Conservation (phyloP, 1,284 basidiomycete genomes). For the Cutaneotrichosporon sp. region DNA sequence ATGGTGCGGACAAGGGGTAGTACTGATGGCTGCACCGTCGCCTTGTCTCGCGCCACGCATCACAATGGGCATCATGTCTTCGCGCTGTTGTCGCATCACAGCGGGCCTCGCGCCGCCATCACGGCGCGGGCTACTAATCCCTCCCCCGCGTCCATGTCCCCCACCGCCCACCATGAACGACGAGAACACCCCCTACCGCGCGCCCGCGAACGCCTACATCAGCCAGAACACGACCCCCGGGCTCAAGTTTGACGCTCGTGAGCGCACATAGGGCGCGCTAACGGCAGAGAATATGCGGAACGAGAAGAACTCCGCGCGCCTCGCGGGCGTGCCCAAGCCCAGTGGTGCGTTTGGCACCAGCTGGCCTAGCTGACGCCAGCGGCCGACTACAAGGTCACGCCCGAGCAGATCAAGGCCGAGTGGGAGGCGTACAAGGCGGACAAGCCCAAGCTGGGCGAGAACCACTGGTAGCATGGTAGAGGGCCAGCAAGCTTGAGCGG, state of each 20-base stretch:
- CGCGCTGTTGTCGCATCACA: too few relatives aligned
- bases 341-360: background rate
- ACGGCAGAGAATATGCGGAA: background rate
- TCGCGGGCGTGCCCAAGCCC: background rate
- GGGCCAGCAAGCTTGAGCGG: too few relatives aligned
- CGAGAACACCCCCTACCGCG: background rate
- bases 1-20: too few relatives aligned
- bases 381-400: background rate
- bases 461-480: too few relatives aligned
- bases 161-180: background rate
- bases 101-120: too few relatives aligned
- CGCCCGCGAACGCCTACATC: background rate
- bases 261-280: background rate
- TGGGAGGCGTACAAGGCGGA: background rate
- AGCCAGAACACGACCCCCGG: background rate
- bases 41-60: too few relatives aligned
- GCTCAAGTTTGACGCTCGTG: background rate
- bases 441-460: background rate
- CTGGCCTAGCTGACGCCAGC: background rate
- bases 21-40: too few relatives aligned
- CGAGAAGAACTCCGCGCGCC: background rate
- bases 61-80: too few relatives aligned
- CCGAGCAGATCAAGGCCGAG: background rate
- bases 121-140: background rate
- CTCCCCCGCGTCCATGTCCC: too few relatives aligned